Conservation (phyloP, 1,284 basidiomycete genomes). For the Cryptococcus sp. region DNA sequence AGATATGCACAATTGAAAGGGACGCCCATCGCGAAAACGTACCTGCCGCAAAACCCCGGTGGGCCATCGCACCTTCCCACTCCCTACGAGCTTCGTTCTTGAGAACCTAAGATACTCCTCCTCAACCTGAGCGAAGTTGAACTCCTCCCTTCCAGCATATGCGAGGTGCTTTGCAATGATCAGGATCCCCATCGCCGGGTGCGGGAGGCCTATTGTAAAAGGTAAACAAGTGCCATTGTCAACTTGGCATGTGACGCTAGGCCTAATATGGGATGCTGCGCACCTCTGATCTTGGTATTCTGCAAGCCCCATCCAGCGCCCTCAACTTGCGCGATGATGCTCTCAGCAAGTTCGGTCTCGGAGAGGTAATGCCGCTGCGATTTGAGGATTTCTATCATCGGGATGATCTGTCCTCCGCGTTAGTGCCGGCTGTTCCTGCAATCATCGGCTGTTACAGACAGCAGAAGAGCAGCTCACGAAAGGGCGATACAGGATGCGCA, state of each 20-base stretch:
- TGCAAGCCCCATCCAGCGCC: slow-evolving; percentile 38
- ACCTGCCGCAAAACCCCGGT: slow-evolving; percentile 37
- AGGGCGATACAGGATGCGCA: slow-evolving; percentile 62
- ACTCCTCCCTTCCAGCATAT: slow-evolving; percentile 63
- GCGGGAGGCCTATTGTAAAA: slow-evolving; percentile 31
- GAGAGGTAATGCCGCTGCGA: slow-evolving; percentile 27
- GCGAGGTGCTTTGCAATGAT: slow-evolving; percentile 63
- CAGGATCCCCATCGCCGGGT: slow-evolving; percentile 45
- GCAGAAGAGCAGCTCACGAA: slow-evolving; percentile 57
- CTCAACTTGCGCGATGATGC: slow-evolving; percentile 38
- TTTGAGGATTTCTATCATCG: slow-evolving; percentile 29
- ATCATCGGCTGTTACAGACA: too few species aligned
- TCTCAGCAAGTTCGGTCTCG: slow-evolving; percentile 17
- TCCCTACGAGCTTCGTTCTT: slow-evolving; percentile 47
- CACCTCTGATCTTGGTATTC: slow-evolving; percentile 26
- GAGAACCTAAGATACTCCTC: slow-evolving; percentile 50
- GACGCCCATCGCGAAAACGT: too few species aligned
- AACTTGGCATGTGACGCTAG: background rate
- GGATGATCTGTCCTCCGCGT: slow-evolving; percentile 22
- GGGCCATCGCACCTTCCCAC: slow-evolving; percentile 46
- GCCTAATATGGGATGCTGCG: background rate
- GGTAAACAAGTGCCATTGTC: background rate
- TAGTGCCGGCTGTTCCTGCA: too few species aligned
- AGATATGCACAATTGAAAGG: background rate
- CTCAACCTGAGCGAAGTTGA: slow-evolving; percentile 49